A percentile compares a stretch with the other conserved stretches of the same genome.
Conservation (phyloP, 179 eudicot genomes). For the Beta corolliflora region DNA sequence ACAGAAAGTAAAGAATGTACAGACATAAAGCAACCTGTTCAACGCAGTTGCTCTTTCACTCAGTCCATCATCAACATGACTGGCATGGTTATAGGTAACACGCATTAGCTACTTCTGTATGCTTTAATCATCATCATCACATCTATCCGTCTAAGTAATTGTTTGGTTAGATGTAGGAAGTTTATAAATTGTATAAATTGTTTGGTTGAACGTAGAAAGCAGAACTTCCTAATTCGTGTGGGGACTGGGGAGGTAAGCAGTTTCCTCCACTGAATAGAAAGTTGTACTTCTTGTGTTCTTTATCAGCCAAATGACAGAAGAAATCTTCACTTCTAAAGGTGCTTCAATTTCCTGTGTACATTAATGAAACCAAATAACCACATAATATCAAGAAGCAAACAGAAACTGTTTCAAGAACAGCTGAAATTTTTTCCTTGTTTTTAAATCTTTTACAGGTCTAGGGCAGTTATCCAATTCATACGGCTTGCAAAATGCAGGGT, state of each 20-base stretch:
- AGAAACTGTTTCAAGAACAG: not conserved
- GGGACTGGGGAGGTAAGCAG: too few relatives aligned
- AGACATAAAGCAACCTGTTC: constrained; percentile 16
- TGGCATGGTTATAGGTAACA: constrained; percentile 82
- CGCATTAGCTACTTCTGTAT: not conserved
- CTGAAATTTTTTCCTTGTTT: not conserved
- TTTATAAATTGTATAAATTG: too few relatives aligned
- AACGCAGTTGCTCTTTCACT: constrained; percentile 52
- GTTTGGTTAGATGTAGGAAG: too few relatives aligned
- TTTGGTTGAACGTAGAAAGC: too few relatives aligned
- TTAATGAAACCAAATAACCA: not conserved
- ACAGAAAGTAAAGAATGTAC: constrained; percentile 11
- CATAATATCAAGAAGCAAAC: not conserved
- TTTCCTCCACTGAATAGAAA: too few relatives aligned
- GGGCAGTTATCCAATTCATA: constrained; percentile 82
- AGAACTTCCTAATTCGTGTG: too few relatives aligned
- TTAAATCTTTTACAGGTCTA: constrained; percentile 42
- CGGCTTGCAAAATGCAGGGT: constrained; percentile 74
- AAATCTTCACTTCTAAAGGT: too few relatives aligned
- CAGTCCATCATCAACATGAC: constrained; percentile 76
- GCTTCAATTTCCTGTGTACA: too few relatives aligned
- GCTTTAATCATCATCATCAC: constrained; percentile 14
- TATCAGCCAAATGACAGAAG: too few relatives aligned
- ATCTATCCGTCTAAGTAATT: not conserved
- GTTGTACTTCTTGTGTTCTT: too few relatives aligned